A percentile compares a stretch with the other conserved stretches of the same genome.
Conservation (phyloP, 805 yeast species). For the Danielia oregonensis region DNA sequence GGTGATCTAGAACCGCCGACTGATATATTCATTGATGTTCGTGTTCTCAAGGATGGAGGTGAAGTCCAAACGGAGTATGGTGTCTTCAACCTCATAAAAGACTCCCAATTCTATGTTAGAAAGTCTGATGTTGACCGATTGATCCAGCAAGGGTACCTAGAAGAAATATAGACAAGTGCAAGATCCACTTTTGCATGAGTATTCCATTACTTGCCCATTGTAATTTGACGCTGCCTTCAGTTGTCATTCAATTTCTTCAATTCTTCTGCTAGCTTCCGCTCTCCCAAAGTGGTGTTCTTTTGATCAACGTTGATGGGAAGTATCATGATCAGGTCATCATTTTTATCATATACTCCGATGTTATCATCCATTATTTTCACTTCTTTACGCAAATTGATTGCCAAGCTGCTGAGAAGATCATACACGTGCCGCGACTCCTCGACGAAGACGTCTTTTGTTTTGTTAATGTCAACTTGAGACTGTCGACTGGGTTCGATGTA, state of each 20-base stretch:
- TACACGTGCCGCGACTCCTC: slow-evolving; percentile 47
- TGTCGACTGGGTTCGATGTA: slow-evolving; percentile 28
- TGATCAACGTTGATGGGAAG: slow-evolving; percentile 67
- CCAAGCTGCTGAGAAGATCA: slow-evolving; percentile 51
- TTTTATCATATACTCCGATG: slow-evolving; percentile 44
- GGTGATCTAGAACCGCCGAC: slow-evolving; percentile 90
- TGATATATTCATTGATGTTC: slow-evolving; percentile 88
- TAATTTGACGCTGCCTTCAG: not conserved
- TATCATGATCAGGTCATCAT: slow-evolving; percentile 46
- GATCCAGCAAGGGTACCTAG: slow-evolving; percentile 90
- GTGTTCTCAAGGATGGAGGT: slow-evolving; percentile 92
- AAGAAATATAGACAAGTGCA: slow-evolving; percentile 49
- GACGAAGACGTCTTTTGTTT: slow-evolving; percentile 38
- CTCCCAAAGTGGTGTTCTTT: slow-evolving; percentile 67
- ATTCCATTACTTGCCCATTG: not conserved
- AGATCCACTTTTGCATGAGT: not conserved
- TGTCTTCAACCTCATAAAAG: slow-evolving; percentile 86
- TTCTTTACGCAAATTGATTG: slow-evolving; percentile 61
- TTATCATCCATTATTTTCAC: slow-evolving; percentile 61
- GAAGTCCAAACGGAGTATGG: slow-evolving; percentile 98
- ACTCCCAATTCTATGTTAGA: slow-evolving; percentile 91
- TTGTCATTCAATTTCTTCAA: slow-evolving; percentile 18
- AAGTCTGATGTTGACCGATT: slow-evolving; percentile 91
- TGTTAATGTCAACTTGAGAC: slow-evolving; percentile 18
- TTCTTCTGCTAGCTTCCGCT: slow-evolving; percentile 51